These are phyloP conservation scores for Allomyces javanicus DNA, from an alignment of 192 early-diverging fungal species.

Conservation along the genomic window DNA sequence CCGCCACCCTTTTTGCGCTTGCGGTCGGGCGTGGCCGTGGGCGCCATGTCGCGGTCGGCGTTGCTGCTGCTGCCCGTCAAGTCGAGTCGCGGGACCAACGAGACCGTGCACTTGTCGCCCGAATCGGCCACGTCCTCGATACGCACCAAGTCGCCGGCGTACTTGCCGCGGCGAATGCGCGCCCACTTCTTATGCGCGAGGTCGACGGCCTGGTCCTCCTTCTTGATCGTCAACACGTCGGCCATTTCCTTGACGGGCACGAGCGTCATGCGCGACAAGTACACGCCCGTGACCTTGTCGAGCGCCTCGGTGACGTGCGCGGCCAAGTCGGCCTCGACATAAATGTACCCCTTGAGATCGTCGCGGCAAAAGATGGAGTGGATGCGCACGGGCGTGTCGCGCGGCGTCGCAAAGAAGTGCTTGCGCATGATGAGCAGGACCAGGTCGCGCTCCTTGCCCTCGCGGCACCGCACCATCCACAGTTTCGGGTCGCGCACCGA, in stretches of 20 bases:
- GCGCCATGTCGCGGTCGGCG: not conserved
- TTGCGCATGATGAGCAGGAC: conserved; percentile 58
- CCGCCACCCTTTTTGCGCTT: not conserved
- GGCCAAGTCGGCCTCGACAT: conserved; percentile 66
- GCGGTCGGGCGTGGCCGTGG: not conserved
- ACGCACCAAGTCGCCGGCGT: conserved; percentile 80
- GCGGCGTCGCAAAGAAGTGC: conserved; percentile 44
- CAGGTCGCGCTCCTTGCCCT: conserved; percentile 75
- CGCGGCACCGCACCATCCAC: conserved; percentile 72
- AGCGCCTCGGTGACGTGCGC: conserved; percentile 52
- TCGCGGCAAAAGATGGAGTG: conserved; percentile 67
- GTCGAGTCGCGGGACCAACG: conserved; percentile 56
- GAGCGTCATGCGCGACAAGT: conserved; percentile 42
- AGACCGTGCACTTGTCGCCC: conserved; percentile 41
- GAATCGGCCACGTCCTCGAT: conserved; percentile 42
- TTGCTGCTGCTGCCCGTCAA: conserved; percentile 11
- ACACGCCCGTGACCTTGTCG: conserved; percentile 56
- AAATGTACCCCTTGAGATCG: conserved; percentile 70
- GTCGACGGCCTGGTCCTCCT: conserved; percentile 34
- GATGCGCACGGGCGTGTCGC: conserved; percentile 43
- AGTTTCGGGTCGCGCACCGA: conserved; percentile 72
- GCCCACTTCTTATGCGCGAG: conserved; percentile 61
- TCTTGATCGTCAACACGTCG: conserved; percentile 59
- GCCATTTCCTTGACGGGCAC: conserved; percentile 86
- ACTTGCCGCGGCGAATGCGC: conserved; percentile 76